A percentile compares a stretch with the other conserved stretches of the same genome.
phyloP scores from a whole-genome alignment of 2,329 filamentous ascomycete species.

The Plenodomus lindquistii region DNA sequence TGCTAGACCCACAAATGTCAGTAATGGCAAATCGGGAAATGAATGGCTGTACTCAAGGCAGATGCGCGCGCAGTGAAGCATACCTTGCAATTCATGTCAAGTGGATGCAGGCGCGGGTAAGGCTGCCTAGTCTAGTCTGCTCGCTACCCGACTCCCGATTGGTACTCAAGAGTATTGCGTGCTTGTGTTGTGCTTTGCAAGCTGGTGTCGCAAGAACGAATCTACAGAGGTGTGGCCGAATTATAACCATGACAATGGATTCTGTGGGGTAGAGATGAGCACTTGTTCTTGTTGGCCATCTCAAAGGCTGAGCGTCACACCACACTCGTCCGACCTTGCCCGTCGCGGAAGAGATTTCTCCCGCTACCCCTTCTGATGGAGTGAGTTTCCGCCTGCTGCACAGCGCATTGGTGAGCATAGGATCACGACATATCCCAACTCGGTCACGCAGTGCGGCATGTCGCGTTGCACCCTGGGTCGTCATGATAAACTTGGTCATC shows the following conservation, averaged over 20 bases:
- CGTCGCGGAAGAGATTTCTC: slow-evolving; percentile 5
- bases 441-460: slow-evolving; percentile 9
- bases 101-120: slow-evolving; percentile 2
- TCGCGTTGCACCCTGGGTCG: slow-evolving; percentile 6
- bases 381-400: neutral
- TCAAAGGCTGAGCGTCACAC: slow-evolving; percentile 18
- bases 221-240: neutral
- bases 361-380: neutral
- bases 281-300: slow-evolving; percentile 3
- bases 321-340: slow-evolving; percentile 23
- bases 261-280: slow-evolving; percentile 1
- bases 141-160: neutral
- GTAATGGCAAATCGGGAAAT: neutral
- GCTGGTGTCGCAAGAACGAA: neutral
- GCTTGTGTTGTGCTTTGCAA: slow-evolving; percentile 1
- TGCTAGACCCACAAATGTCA: neutral
- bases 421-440: slow-evolving; percentile 23
- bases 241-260: neutral
- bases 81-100: neutral
- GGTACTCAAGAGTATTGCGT: neutral
- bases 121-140: neutral
- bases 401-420: slow-evolving; percentile 14
- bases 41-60: neutral
- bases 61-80: neutral
- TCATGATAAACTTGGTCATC: slow-evolving; percentile 9